Evolutionary conservation across 2,329 filamentous ascomycete species (phyloP).

Genomic region (Paecilomyces formosus): DNA sequence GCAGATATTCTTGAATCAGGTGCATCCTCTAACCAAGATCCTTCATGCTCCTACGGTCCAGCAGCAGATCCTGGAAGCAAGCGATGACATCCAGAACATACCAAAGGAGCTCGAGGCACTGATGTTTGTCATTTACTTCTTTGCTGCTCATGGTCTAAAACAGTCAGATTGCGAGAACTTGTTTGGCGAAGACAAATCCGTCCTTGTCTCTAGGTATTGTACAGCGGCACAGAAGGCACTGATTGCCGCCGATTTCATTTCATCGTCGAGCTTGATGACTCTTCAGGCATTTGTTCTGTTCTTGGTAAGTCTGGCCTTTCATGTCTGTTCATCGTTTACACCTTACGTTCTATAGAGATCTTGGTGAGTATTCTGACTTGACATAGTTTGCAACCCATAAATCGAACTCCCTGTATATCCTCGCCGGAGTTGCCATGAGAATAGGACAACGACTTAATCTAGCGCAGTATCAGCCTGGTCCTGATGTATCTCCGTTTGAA

Average conservation of each 20-base stretch:
- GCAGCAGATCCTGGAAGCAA: slow-evolving; percentile 17
- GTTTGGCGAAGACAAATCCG: slow-evolving; percentile 24
- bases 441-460: slow-evolving; percentile 16
- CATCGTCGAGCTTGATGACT: not conserved
- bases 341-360: not conserved
- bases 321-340: not conserved
- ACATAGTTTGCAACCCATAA: not conserved
- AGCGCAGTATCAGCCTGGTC: slow-evolving; percentile 15
- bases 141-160: slow-evolving; percentile 50
- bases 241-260: not conserved
- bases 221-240: not conserved
- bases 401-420: not conserved
- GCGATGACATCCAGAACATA: slow-evolving; percentile 9
- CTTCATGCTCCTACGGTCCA: slow-evolving; percentile 54
- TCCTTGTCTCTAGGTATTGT: slow-evolving; percentile 27
- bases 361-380: not conserved
- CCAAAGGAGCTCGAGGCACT: slow-evolving; percentile 47
- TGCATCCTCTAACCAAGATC: slow-evolving; percentile 66
- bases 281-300: slow-evolving; percentile 2
- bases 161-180: slow-evolving; percentile 43
- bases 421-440: slow-evolving; percentile 12
- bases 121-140: slow-evolving; percentile 60
- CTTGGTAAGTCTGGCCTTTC: not conserved
- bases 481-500: slow-evolving; percentile 20
- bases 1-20: slow-evolving; percentile 19